Base-by-base conservation (phyloP, 1,284 basidiomycete species). In the Ceratorhiza oryzae-sativae region DNA sequence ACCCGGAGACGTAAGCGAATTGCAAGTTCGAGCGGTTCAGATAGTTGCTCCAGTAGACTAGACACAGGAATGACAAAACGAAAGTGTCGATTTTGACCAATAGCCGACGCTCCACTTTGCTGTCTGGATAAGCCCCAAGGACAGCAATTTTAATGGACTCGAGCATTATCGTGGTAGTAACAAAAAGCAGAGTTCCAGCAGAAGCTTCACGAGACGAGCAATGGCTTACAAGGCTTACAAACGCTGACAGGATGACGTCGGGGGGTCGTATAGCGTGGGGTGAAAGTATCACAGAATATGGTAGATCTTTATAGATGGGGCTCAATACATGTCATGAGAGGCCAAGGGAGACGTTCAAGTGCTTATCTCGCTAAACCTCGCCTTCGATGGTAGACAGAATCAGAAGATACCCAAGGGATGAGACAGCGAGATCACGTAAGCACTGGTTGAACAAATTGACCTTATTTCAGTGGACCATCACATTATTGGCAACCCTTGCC, bases 1-100 rank as follows among this genome's bases (percentile, higher is more conserved):
- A 70, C 67, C 67, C 67, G 18, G 67, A 70, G 18, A 70, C 67
- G 39, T 70, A 70, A 27, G 67, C 67, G 36, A 70, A 70, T 49
- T 70, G 67, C 42, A 70, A 27, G 32, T 70, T 70, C 23, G 53
- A 58, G 27, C 67, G 67, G 20, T 70, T 70, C 55, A 70, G 27
- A 25, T 70, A 70, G 20, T 70, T 70, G 30, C 67, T 70, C 55
- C 53, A 70, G 32, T 58, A 70, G 30, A 70, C 55, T 3, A 70
- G 45, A n/a, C 67, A 70, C 20, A 70, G 36, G 20, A 58, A 70
- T 2, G 67, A 58, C 18, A 70, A n/a, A 6, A 70, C 67, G 25
- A 70, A 70, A 6, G 67, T 70, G 15, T 70, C 67, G 18, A 70
- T 70, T 70, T 70, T 70, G 5, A 53, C 45, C 12, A 70, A 13